phyloP scores from a whole-genome alignment of 805 yeast genomes.

The Ogataea nitratoaversa region DNA sequence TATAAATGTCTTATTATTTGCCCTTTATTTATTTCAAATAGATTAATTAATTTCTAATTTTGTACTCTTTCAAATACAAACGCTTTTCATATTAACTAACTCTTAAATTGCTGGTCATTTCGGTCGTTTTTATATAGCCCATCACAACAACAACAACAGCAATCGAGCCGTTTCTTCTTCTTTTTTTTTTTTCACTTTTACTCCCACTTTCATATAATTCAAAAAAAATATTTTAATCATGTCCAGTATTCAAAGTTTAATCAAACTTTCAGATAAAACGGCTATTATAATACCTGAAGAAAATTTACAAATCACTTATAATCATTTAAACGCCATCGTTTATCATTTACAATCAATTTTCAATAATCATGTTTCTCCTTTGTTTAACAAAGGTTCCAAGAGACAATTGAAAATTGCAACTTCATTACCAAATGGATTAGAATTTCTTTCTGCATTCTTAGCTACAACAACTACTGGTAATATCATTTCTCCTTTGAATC shows the following conservation, averaged over 20 bases:
- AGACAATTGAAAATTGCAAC: constrained; percentile 52
- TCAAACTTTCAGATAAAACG: constrained; percentile 31
- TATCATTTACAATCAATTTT: constrained; percentile 49
- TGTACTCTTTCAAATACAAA: no score
- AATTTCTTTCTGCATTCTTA: constrained; percentile 51
- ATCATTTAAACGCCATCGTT: constrained; percentile 39
- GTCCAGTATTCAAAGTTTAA: constrained; percentile 11
- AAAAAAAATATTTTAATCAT: no score
- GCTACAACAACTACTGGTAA: constrained; percentile 53
- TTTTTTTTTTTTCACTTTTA: no score
- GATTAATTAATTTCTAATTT: no score
- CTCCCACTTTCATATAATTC: no score
- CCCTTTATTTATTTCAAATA: no score
- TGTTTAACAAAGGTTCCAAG: constrained; percentile 27
- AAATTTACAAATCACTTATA: constrained; percentile 42
- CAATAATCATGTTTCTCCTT: constrained; percentile 37
- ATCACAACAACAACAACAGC: no score
- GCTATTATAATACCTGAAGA: constrained; percentile 44
- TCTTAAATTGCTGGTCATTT: no score
- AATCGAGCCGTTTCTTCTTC: no score
- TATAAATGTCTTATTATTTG: no score
- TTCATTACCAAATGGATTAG: constrained; percentile 57
- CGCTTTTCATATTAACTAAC: no score
- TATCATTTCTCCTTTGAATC: constrained; percentile 67
- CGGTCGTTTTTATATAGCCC: no score